These are phyloP conservation scores for Ophiostoma fasciatum DNA, from an alignment of 2,329 filamentous ascomycete species.

Conservation along the genomic window DNA sequence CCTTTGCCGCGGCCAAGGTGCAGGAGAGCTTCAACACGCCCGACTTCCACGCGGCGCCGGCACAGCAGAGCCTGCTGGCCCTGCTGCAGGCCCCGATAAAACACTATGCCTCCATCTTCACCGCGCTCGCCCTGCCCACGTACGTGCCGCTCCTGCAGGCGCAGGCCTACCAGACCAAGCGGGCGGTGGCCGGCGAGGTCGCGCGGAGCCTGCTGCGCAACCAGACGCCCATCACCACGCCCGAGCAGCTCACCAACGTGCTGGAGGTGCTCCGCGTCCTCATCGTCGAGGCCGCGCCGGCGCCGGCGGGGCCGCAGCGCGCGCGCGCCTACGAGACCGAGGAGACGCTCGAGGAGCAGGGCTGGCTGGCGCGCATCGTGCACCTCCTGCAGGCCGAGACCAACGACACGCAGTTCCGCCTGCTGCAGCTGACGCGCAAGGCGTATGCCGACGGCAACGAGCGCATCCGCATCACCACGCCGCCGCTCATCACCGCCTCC, in stretches of 20 bases:
- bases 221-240: slow-evolving; percentile 62
- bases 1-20: slow-evolving; percentile 77
- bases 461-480: slow-evolving; percentile 88
- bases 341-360: slow-evolving; percentile 95
- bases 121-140: slow-evolving; percentile 81
- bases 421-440: slow-evolving; percentile 76
- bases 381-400: slow-evolving; percentile 72
- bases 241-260: slow-evolving; percentile 73
- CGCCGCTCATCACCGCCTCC: slow-evolving; percentile 76
- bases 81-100: slow-evolving; percentile 84
- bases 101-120: slow-evolving; percentile 87
- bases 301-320: slow-evolving; percentile 59
- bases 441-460: slow-evolving; percentile 87
- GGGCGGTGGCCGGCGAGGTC: slow-evolving; percentile 82
- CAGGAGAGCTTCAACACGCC: slow-evolving; percentile 82
- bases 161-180: slow-evolving; percentile 82
- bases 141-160: slow-evolving; percentile 82
- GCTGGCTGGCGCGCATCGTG: slow-evolving; percentile 84
- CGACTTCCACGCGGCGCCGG: slow-evolving; percentile 77
- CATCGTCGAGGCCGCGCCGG: slow-evolving; percentile 82
- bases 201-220: slow-evolving; percentile 70
- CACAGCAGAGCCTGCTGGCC: slow-evolving; percentile 78
- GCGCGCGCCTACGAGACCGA: slow-evolving; percentile 69
- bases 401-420: slow-evolving; percentile 88
- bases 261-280: slow-evolving; percentile 79